phyloP scores from a whole-genome alignment of 2,329 filamentous ascomycete species.

The Fusarium nisikadoi region DNA sequence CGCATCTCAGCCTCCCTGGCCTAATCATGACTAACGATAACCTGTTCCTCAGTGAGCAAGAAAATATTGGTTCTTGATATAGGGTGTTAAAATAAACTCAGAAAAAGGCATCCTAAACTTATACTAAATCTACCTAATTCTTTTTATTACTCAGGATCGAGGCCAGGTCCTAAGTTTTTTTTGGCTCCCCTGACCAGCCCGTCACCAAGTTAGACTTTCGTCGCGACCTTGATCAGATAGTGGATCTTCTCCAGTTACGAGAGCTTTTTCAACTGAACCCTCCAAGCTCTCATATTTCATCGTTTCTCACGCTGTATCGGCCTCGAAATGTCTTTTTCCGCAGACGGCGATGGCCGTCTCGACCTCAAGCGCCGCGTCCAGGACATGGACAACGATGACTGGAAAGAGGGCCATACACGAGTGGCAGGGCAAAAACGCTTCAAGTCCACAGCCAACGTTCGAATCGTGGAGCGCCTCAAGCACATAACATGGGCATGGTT shows the following conservation, averaged over 20 bases:
- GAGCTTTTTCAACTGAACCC: background rate
- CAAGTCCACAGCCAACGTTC: slow-evolving; percentile 24
- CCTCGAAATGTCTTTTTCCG: slow-evolving; percentile 12
- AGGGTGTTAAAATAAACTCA: no score
- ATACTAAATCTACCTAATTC: no score
- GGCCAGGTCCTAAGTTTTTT: no score
- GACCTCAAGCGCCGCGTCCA: slow-evolving; percentile 31
- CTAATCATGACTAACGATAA: background rate
- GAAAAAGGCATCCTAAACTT: no score
- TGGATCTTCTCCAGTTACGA: background rate
- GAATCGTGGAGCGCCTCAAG: slow-evolving; percentile 37
- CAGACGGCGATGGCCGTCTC: slow-evolving; percentile 10
- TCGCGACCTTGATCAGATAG: slow-evolving; percentile 9
- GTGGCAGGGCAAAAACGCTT: slow-evolving; percentile 39
- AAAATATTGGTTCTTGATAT: no score
- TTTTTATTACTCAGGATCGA: no score
- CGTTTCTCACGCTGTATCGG: background rate
- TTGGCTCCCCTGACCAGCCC: background rate
- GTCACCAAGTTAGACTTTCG: background rate
- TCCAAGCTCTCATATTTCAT: background rate
- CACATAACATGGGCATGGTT: slow-evolving; percentile 49
- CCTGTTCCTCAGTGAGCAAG: no score
- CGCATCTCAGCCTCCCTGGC: background rate
- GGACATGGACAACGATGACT: slow-evolving; percentile 40
- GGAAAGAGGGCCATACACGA: slow-evolving; percentile 43